Base-by-base conservation (phyloP, 495 filamentous ascomycete genomes). In the Talaromyces proteolyticus region DNA sequence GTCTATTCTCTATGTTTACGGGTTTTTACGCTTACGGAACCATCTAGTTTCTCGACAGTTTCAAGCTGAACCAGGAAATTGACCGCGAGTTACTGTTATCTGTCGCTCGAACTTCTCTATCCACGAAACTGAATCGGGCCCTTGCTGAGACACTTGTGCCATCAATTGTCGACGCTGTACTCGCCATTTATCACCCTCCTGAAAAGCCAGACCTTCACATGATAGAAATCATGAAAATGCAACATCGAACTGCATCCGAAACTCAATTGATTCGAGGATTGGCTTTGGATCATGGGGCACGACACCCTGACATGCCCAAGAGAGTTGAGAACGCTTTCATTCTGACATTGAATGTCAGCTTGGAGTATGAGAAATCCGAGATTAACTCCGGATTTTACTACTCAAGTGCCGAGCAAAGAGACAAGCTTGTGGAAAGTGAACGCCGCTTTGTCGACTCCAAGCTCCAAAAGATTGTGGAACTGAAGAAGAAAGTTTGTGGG, bases 211-310 rank as follows among this genome's bases (percentile, higher is more conserved):
- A 99, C 66, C 69, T 99, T 53, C 92, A 97, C 70, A 99, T 99
- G 93, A 78, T 99, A 54, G 93, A 99, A 69, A 96, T 99, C 56
- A 97, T 97, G 94, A 96, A 94, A 63, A 99, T 99, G 93, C 93
- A 97, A 66, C 93, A 99, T 73, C 89, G 92, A 50, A 88, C 87
- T 34, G 92, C 93, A 42, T 87, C 93, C 10, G 93, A 99, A 66
- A 99, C 93, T 21, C 90, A 95, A 60, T 82, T 99, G 38, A 95
- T 99, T 61, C 82, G 85, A 53, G 93, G 93, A 47, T 78, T 99
- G 25, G 93, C 89, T 6, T 73, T 99, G 50, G 93, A 99, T 53
- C 93, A 99, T 66, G 93, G 93, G 56, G 93, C 93, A 4, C 80
- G 93, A 61, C 93, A 99, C 64, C 93, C 93, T 3, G 93, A 99